A percentile compares a stretch with the other conserved stretches of the same genome.
Evolutionary conservation across 352 stramenopile genomes (phyloP).

Genomic region (Pythium phragmitis): DNA sequence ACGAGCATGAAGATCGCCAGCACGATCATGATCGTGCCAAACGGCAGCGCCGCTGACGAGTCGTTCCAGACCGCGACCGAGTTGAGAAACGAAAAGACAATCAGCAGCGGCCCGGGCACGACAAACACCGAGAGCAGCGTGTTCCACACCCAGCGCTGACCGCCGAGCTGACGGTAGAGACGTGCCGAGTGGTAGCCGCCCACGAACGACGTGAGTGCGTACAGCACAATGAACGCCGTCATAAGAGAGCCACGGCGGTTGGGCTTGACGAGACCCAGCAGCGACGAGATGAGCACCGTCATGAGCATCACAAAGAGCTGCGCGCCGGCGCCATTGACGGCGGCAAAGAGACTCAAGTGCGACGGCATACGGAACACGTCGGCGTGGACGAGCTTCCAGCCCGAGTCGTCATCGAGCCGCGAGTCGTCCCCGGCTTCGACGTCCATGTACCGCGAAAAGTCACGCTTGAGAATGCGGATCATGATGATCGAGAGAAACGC

Average conservation of each 20-base stretch:
- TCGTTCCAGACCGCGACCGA: slow-evolving; percentile 94
- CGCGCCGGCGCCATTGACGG: slow-evolving; percentile 90
- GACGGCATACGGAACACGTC: slow-evolving; percentile 96
- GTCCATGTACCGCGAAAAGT: slow-evolving; percentile 97
- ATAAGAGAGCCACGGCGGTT: slow-evolving; percentile 93
- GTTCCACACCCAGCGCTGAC: slow-evolving; percentile 95
- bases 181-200: slow-evolving; percentile 91
- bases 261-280: slow-evolving; percentile 91
- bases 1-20: slow-evolving; percentile 92
- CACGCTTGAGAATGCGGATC: slow-evolving; percentile 96
- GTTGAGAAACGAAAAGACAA: slow-evolving; percentile 95
- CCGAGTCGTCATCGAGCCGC: slow-evolving; percentile 92
- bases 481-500: slow-evolving; percentile 97
- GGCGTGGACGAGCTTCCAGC: slow-evolving; percentile 97
- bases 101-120: slow-evolving; percentile 90
- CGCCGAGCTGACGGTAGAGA: slow-evolving; percentile 94
- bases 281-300: slow-evolving; percentile 89
- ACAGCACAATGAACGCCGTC: slow-evolving; percentile 93
- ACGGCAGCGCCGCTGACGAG: slow-evolving; percentile 94
- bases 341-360: slow-evolving; percentile 90
- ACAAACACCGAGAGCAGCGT: slow-evolving; percentile 90
- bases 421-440: slow-evolving; percentile 88
- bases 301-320: slow-evolving; percentile 94
- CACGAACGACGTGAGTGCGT: slow-evolving; percentile 93
- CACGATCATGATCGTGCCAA: slow-evolving; percentile 96